These are phyloP conservation scores for Dillenia turbinata DNA, from an alignment of 164 flowering plant species.

Conservation along the genomic window DNA sequence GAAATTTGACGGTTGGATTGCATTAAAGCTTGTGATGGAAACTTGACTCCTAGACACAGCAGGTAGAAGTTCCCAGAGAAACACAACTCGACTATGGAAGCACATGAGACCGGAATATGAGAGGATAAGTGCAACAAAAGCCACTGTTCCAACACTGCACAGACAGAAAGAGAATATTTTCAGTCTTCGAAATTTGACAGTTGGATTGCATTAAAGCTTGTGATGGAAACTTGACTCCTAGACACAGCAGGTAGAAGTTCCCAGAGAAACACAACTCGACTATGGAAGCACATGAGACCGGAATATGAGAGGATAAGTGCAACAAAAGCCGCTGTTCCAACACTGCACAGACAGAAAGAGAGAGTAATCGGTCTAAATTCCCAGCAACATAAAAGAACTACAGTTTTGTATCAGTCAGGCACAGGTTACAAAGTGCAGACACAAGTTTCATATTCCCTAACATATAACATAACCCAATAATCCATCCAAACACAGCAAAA, in stretches of 20 bases:
- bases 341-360: constrained; percentile 43
- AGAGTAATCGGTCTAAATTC: neutral
- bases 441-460: neutral
- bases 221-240: no score
- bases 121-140: constrained; percentile 93
- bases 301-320: constrained; percentile 89
- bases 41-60: no score
- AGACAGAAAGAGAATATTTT: neutral
- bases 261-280: constrained; percentile 14
- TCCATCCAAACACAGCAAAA: no score
- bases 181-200: no score
- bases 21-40: neutral
- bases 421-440: neutral
- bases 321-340: constrained; percentile 96
- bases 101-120: constrained; percentile 62
- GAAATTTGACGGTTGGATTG: no score
- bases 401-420: no score
- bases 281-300: constrained; percentile 56
- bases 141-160: constrained; percentile 97
- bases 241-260: no score
- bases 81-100: constrained; percentile 33
- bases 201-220: neutral
- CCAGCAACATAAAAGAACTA: no score
- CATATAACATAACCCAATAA: no score
- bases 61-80: neutral